Percentiles rank a stretch among this genome's conserved stretches.
phyloP scores from a whole-genome alignment of 805 yeast genomes.

The Suhomyces canberraensis region DNA sequence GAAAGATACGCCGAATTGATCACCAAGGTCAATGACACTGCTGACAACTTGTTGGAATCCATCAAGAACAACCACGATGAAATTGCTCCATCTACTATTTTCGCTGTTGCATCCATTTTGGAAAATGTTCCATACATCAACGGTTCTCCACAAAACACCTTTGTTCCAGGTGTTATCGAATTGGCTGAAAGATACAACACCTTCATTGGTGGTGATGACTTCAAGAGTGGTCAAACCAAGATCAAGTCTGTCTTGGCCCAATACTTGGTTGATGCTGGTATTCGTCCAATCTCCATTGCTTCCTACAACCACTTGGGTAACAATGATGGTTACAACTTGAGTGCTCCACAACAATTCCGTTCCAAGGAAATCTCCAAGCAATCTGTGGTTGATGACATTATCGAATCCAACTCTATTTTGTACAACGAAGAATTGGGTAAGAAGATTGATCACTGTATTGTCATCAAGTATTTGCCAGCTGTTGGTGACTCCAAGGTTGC shows the following conservation, averaged over 20 bases:
- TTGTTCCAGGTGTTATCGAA: conserved; percentile 92
- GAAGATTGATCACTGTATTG: conserved; percentile 89
- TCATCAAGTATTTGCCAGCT: conserved; percentile 89
- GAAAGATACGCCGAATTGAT: conserved; percentile 83
- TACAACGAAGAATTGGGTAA: conserved; percentile 79
- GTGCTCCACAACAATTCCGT: conserved; percentile 89
- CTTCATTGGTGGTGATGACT: conserved; percentile 95
- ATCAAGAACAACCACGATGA: conserved; percentile 79
- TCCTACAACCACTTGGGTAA: conserved; percentile 96
- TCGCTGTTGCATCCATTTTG: conserved; percentile 89
- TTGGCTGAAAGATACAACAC: conserved; percentile 74
- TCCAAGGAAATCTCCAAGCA: conserved; percentile 93
- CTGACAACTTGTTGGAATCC: conserved; percentile 70
- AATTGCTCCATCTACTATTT: conserved; percentile 88
- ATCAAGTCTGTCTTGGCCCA: conserved; percentile 95
- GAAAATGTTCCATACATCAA: conserved; percentile 89
- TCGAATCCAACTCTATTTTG: conserved; percentile 78
- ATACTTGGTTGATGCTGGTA: conserved; percentile 95
- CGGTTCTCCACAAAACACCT: conserved; percentile 97
- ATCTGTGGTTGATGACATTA: conserved; percentile 91
- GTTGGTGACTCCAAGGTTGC: conserved; percentile 97
- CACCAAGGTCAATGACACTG: conserved; percentile 82
- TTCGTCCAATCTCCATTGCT: conserved; percentile 90
- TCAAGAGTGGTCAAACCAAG: conserved; percentile 95
- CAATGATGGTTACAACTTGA: conserved; percentile 90